Evolutionary conservation across 208 protist genomes (phyloP).

Genomic region (Lotmaria passim): DNA sequence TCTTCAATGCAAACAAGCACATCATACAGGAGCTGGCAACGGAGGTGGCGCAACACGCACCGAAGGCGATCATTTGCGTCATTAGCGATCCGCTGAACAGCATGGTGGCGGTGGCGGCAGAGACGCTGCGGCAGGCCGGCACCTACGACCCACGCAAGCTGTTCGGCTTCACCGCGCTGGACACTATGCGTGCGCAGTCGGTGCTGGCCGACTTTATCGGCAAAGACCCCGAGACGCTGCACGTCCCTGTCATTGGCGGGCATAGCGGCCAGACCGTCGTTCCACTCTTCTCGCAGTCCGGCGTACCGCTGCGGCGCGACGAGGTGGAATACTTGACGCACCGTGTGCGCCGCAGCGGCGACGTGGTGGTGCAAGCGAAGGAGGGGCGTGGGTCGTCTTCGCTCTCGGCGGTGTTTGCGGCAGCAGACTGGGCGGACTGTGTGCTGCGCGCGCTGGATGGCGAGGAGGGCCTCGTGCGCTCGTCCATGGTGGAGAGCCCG

Average conservation of each 20-base stretch:
- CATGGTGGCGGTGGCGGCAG: slow-evolving; percentile 91
- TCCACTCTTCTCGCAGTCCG: slow-evolving; percentile 86
- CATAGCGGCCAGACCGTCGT: slow-evolving; percentile 94
- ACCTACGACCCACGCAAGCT: slow-evolving; percentile 86
- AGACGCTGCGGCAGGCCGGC: slow-evolving; percentile 78
- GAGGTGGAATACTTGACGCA: slow-evolving; percentile 71
- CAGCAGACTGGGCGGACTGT: slow-evolving; percentile 63
- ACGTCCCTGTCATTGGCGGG: slow-evolving; percentile 91
- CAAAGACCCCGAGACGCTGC: slow-evolving; percentile 41
- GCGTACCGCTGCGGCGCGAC: slow-evolving; percentile 39
- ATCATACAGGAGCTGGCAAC: slow-evolving; percentile 85
- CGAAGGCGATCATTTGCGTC: slow-evolving; percentile 84
- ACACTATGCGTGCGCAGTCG: slow-evolving; percentile 79
- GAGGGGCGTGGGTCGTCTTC: slow-evolving; percentile 76
- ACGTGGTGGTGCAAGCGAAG: slow-evolving; percentile 79
- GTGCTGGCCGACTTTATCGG: slow-evolving; percentile 63
- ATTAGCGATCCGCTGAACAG: slow-evolving; percentile 96
- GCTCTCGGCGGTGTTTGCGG: slow-evolving; percentile 67
- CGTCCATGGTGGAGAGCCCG: slow-evolving; percentile 65
- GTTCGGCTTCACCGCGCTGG: slow-evolving; percentile 91
- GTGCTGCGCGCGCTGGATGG: slow-evolving; percentile 73
- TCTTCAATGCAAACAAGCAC: slow-evolving; percentile 94
- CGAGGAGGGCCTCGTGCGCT: slow-evolving; percentile 59
- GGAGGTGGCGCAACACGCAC: slow-evolving; percentile 76
- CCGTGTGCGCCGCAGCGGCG: slow-evolving; percentile 72